Evolutionary conservation across 495 filamentous ascomycete species (phyloP).

Genomic region (Usnea hakonensis): DNA sequence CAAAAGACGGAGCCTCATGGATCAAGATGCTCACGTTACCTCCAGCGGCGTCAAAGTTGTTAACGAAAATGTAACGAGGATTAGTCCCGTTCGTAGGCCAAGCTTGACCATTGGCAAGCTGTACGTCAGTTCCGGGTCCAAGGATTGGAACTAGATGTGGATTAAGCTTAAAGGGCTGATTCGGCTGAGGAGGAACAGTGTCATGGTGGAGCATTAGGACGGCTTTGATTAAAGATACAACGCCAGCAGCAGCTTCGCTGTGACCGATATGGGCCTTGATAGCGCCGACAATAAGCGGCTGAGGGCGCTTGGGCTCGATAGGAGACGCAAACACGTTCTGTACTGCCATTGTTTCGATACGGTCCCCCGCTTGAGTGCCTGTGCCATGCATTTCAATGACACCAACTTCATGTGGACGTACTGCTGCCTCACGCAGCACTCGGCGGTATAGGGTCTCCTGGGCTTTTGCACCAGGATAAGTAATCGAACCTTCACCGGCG

Average conservation of each 20-base stretch:
- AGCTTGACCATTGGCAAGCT: constrained; percentile 28
- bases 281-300: constrained; percentile 53
- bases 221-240: constrained; percentile 33
- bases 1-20: constrained; percentile 25
- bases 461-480: constrained; percentile 40
- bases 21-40: constrained; percentile 32
- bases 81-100: constrained; percentile 10
- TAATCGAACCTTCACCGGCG: constrained; percentile 38
- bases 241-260: constrained; percentile 32
- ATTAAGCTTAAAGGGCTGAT: constrained; percentile 42
- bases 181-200: constrained; percentile 33
- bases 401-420: constrained; percentile 41
- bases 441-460: constrained; percentile 38
- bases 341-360: constrained; percentile 30
- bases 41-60: constrained; percentile 36
- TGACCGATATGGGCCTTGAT: constrained; percentile 55
- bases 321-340: constrained; percentile 24
- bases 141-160: constrained; percentile 23
- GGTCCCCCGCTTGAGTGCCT: constrained; percentile 40
- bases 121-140: constrained; percentile 26
- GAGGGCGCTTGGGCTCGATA: constrained; percentile 40
- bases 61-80: too few species aligned
- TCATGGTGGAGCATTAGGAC: constrained; percentile 29
- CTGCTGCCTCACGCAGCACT: constrained; percentile 36
- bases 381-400: constrained; percentile 48